phyloP scores from a whole-genome alignment of 306 rosid genomes.

The apple (Malus domestica) region DNA sequence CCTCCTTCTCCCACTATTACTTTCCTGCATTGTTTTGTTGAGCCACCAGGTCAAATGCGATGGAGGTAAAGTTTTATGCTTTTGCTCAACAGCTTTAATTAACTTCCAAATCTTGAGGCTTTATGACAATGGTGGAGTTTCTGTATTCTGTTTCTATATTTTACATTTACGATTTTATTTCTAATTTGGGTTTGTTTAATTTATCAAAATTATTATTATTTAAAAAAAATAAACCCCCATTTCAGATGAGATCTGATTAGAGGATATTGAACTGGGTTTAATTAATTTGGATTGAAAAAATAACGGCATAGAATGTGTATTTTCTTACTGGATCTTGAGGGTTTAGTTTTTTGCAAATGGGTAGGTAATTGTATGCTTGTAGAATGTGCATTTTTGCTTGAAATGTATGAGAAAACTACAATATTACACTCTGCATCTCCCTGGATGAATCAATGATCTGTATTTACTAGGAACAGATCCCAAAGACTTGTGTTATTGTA shows the following conservation, averaged over 20 bases:
- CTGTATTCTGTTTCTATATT: background rate
- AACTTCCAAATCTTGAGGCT: background rate
- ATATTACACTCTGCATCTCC: background rate
- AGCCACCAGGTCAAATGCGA: conserved; percentile 42
- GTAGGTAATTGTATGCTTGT: no score
- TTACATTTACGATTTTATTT: background rate
- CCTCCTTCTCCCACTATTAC: conserved; percentile 23
- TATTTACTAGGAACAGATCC: background rate
- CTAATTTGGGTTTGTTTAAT: background rate
- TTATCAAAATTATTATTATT: background rate
- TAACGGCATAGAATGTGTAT: background rate
- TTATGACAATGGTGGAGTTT: background rate
- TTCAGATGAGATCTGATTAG: conserved; percentile 34
- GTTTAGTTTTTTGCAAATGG: background rate
- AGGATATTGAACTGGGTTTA: conserved; percentile 19
- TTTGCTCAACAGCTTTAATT: background rate
- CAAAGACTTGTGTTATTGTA: background rate
- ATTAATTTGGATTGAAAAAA: background rate
- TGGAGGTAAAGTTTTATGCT: conserved; percentile 25
- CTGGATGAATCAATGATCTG: background rate
- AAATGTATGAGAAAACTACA: background rate
- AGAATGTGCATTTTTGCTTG: background rate
- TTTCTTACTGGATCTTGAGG: conserved; percentile 15
- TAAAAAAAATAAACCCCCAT: background rate
- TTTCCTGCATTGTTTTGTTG: conserved; percentile 38